Percentiles rank a stretch among this genome's conserved stretches.
These are phyloP conservation scores for Candida gorgasii DNA, from an alignment of 805 yeast species.

Conservation along the genomic window DNA sequence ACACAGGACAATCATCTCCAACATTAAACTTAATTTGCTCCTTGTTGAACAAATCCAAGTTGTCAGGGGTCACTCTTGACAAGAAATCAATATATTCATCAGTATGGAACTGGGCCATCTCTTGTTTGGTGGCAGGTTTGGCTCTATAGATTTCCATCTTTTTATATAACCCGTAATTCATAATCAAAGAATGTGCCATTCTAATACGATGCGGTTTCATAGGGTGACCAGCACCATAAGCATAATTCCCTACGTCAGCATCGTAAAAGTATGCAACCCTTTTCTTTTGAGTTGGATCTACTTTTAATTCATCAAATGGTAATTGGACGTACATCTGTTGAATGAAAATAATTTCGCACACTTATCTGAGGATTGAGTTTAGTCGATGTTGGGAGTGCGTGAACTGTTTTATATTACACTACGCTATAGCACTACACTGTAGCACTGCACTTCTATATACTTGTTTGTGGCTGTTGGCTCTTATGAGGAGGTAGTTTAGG, in stretches of 20 bases:
- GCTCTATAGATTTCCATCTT: constrained; percentile 97
- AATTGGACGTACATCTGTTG: constrained; percentile 38
- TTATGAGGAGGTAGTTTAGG: no score
- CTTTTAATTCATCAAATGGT: constrained; percentile 47
- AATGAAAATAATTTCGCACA: background rate
- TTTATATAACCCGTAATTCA: constrained; percentile 95
- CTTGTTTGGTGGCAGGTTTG: constrained; percentile 96
- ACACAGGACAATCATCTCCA: constrained; percentile 95
- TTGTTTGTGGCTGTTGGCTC: no score
- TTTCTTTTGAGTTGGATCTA: constrained; percentile 41
- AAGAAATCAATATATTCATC: constrained; percentile 95
- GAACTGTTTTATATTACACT: no score
- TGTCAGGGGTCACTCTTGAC: constrained; percentile 89
- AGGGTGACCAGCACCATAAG: constrained; percentile 98
- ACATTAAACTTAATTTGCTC: constrained; percentile 92
- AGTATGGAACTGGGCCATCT: constrained; percentile 97
- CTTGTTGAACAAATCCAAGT: constrained; percentile 79
- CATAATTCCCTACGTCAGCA: constrained; percentile 94
- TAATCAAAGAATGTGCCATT: constrained; percentile 95
- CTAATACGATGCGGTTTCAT: constrained; percentile 99
- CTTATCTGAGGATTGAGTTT: background rate
- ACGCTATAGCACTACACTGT: no score
- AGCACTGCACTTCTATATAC: no score
- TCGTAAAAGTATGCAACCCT: constrained; percentile 47
- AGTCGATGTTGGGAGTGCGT: background rate